Evolutionary conservation across 164 flowering plant species (phyloP).

Genomic region (Litsea cubeba): DNA sequence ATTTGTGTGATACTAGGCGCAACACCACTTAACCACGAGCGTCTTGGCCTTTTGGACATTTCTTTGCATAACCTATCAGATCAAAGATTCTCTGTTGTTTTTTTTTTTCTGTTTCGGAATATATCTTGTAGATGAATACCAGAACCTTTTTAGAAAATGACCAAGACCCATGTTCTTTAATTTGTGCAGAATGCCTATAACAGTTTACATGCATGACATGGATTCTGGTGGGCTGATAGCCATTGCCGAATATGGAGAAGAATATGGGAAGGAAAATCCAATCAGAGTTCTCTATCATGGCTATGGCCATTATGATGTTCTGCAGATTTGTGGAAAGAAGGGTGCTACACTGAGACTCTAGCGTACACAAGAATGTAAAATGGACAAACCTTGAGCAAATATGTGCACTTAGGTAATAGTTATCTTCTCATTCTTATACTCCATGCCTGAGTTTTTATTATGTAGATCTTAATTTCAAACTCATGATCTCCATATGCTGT

Average conservation of each 20-base stretch:
- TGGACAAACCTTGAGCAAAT: neutral
- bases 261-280: conserved; percentile 86
- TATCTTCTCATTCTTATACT: neutral
- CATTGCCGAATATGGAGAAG: conserved; percentile 92
- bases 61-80: neutral
- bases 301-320: conserved; percentile 87
- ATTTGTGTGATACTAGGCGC: too few species aligned
- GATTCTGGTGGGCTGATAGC: conserved; percentile 72
- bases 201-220: conserved; percentile 78
- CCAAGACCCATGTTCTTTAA: too few species aligned
- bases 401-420: neutral
- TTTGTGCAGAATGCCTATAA: conserved; percentile 78
- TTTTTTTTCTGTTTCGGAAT: neutral
- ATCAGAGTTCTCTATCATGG: conserved; percentile 84
- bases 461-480: neutral
- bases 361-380: neutral
- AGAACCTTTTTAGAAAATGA: neutral
- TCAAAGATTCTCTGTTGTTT: neutral
- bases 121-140: too few species aligned
- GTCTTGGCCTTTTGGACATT: neutral
- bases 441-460: neutral
- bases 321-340: conserved; percentile 50
- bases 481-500: too few species aligned
- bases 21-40: too few species aligned
- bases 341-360: conserved; percentile 49